These are phyloP conservation scores for Xylariaceae sp. DNA, from an alignment of 2,329 filamentous ascomycete species.

Conservation along the genomic window DNA sequence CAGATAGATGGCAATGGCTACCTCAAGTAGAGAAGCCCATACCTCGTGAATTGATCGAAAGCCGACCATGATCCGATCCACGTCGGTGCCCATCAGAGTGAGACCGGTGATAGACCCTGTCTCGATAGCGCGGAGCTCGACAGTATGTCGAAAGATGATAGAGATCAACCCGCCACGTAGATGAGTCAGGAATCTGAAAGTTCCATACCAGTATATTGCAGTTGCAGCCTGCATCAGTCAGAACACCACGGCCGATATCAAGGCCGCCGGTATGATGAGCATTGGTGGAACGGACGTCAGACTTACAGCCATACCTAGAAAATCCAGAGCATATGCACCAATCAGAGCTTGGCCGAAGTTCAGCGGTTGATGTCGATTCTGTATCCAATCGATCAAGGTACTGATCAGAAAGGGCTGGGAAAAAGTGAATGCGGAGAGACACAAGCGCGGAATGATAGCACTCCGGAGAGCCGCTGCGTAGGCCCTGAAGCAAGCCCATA, in stretches of 20 bases:
- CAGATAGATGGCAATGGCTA: neutral
- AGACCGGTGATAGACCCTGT: neutral
- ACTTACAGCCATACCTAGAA: neutral
- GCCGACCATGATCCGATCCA: neutral
- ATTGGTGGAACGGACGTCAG: too few species aligned
- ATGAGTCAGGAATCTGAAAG: neutral
- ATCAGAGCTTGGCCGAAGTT: neutral
- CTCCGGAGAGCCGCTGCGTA: neutral
- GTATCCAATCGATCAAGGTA: neutral
- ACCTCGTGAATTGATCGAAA: neutral
- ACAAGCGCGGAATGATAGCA: neutral
- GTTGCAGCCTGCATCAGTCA: neutral
- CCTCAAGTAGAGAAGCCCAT: neutral
- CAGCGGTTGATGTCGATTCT: too few species aligned
- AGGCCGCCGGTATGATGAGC: too few species aligned
- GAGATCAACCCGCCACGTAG: neutral
- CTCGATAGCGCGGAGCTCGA: neutral
- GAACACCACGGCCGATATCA: neutral
- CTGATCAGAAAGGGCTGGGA: neutral
- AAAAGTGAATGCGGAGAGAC: neutral
- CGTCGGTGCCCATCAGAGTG: neutral
- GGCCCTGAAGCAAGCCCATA: neutral
- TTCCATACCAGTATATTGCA: neutral
- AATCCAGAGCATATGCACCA: neutral
- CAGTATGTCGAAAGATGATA: neutral